Evolutionary conservation across 2,329 filamentous ascomycete genomes (phyloP), one percentile per base, ranked within the genome.

Genomic region (Thelonectria rubi): DNA sequence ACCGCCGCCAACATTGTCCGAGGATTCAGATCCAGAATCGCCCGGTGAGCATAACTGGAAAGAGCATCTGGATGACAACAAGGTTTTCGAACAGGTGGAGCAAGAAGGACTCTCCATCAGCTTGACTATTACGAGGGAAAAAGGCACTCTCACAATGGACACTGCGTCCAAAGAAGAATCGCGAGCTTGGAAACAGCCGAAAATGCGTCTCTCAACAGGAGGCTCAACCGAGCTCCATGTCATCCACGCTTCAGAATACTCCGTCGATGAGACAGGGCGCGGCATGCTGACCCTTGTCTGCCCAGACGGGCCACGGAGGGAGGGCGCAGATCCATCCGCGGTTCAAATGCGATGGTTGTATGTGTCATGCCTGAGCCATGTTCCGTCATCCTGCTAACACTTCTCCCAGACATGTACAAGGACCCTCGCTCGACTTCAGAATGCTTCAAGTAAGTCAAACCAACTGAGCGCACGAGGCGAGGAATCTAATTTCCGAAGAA

Each of bases 281-380:
- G 32, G 48, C 17, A 15, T 7, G 9, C 30, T 50, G 11, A 50
- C 48, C 4, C 20, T 50, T 3, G 34, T 50, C 17, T 50, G 48
- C 32, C 20, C 48, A 14, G 48, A 50, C 8, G 48, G 48, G 10
- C 48, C 48, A 39, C 48, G 48, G 14, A 37, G 34, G 7, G 48
- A 37, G 15, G 30, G 24, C 11, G 48, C 15, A 5, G 48, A 50
- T n/a, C 24, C 48, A 11, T 37, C 48, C 30, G 39, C 48, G 2
- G 48, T 50, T 18, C 48, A 50, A 20, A 15, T 50, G 30, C n/a
- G 48, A 21, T 50, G 48, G 48, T 6, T 50, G 48, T 50, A 50
- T 3, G 18, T 32, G 5, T 15, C 18, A 21, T 39, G 17, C n/a
- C 9, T 39, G 6, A 7, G 10, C 15, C 7, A 8, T 30, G 26